Evolutionary conservation across 2,329 filamentous ascomycete species (phyloP).

Genomic region (Fusarium drepaniforme): DNA sequence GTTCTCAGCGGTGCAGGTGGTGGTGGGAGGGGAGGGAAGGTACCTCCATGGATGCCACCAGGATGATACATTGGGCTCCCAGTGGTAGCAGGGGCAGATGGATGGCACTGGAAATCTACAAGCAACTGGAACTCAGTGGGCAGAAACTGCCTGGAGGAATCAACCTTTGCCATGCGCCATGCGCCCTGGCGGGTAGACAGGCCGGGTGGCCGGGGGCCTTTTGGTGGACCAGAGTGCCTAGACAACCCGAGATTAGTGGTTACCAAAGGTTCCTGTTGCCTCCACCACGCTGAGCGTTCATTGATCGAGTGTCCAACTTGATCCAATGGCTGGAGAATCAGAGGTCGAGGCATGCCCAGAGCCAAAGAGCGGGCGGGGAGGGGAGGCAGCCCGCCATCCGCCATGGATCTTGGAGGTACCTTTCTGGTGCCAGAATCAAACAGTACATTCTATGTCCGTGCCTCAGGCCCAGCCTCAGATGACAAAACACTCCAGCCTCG

Average conservation of each 20-base stretch:
- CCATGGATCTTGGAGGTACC: conserved; percentile 12
- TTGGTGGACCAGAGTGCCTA: conserved; percentile 28
- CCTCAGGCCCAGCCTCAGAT: conserved; percentile 18
- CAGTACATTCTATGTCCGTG: background rate
- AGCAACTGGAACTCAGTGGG: background rate
- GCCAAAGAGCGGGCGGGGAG: conserved; percentile 6
- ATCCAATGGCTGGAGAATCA: conserved; percentile 11
- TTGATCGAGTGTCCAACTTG: conserved; percentile 4
- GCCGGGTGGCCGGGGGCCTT: conserved; percentile 16
- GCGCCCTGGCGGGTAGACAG: conserved; percentile 12
- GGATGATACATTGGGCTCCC: background rate
- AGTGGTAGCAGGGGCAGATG: background rate
- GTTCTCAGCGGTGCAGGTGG: conserved; percentile 21
- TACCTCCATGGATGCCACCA: conserved; percentile 6
- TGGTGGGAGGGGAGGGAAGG: conserved; percentile 2
- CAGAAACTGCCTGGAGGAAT: background rate
- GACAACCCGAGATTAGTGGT: conserved; percentile 30
- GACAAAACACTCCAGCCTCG: conserved; percentile 5
- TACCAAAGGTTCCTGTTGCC: conserved; percentile 26
- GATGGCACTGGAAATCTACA: background rate
- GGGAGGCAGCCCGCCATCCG: background rate
- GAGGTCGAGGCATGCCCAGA: conserved; percentile 15
- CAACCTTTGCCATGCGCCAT: conserved; percentile 4
- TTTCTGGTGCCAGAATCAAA: conserved; percentile 1
- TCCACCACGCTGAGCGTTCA: conserved; percentile 9